Conservation (phyloP, 2,329 filamentous ascomycete genomes). For the Beauveria brongniartii region DNA sequence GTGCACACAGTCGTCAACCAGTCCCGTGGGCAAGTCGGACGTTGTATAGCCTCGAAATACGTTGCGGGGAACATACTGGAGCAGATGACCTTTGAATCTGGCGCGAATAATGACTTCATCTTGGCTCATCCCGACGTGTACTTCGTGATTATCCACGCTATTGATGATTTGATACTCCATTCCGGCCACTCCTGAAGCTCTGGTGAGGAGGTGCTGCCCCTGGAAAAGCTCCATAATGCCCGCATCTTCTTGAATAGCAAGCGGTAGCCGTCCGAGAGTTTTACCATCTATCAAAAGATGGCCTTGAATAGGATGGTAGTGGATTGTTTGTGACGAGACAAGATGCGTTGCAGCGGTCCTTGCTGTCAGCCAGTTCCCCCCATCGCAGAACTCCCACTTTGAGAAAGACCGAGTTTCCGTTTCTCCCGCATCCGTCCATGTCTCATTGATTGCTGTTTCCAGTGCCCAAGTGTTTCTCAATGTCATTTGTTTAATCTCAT, state of each 20-base stretch:
- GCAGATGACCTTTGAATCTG: not conserved
- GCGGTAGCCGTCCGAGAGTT: slow-evolving; percentile 39
- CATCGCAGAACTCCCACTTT: not conserved
- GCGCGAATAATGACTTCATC: slow-evolving; percentile 7
- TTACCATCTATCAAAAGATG: slow-evolving; percentile 29
- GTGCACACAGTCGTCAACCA: slow-evolving; percentile 47
- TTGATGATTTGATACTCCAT: slow-evolving; percentile 41
- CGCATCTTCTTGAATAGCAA: slow-evolving; percentile 35
- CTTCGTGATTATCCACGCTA: slow-evolving; percentile 14
- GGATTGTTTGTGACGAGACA: slow-evolving; percentile 17
- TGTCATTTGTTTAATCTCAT: not conserved
- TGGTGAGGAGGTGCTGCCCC: slow-evolving; percentile 40
- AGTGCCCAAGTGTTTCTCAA: not conserved
- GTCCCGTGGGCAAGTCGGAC: slow-evolving; percentile 41
- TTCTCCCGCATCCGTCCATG: not conserved
- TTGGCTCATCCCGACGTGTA: slow-evolving; percentile 47
- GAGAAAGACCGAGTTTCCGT: not conserved
- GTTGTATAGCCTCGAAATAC: slow-evolving; percentile 19
- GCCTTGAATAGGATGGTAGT: slow-evolving; percentile 26
- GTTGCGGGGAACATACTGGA: slow-evolving; percentile 5
- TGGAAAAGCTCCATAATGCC: slow-evolving; percentile 46
- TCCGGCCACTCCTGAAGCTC: slow-evolving; percentile 40
- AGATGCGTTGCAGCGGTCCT: not conserved
- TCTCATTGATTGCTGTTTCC: not conserved
- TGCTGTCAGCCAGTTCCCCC: not conserved